These are phyloP conservation scores for Nakaseomyces sp. DNA, from an alignment of 1,139 yeast genomes.

Conservation along the genomic window DNA sequence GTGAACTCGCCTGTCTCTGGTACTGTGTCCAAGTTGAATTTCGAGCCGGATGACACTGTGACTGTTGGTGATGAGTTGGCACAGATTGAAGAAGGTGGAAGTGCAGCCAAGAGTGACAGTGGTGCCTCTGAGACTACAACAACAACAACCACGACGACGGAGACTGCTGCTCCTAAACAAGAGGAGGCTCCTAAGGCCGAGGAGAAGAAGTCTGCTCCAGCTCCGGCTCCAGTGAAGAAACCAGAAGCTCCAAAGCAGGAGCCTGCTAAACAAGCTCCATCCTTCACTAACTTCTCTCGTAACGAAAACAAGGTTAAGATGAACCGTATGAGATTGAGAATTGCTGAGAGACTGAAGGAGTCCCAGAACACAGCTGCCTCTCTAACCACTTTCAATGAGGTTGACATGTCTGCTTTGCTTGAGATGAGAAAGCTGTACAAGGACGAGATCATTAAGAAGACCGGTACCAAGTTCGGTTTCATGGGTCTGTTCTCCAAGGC, in stretches of 20 bases:
- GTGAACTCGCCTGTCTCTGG: conserved; percentile 94
- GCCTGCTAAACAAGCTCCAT: conserved; percentile 32
- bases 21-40: conserved; percentile 77
- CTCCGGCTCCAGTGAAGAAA: conserved; percentile 19
- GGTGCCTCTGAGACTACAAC: conserved; percentile 29
- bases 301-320: conserved; percentile 88
- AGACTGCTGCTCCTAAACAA: conserved; percentile 14
- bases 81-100: conserved; percentile 84
- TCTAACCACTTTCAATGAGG: conserved; percentile 95
- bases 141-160: too few species aligned
- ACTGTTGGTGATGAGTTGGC: conserved; percentile 92
- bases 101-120: conserved; percentile 58
- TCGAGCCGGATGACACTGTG: conserved; percentile 83
- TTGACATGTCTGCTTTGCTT: conserved; percentile 87
- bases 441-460: conserved; percentile 90
- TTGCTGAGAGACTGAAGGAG: conserved; percentile 98
- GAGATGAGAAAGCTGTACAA: conserved; percentile 95
- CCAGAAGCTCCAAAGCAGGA: conserved; percentile 22
- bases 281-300: conserved; percentile 66
- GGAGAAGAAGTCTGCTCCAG: conserved; percentile 9
- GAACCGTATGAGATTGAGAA: conserved; percentile 99
- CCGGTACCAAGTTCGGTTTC: conserved; percentile 93
- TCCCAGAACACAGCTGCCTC: conserved; percentile 99
- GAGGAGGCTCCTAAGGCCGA: conserved; percentile 14
- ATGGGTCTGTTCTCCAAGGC: conserved; percentile 99